Base-by-base conservation (phyloP, 805 yeast species). In the Saccharomycopsis sp. region DNA sequence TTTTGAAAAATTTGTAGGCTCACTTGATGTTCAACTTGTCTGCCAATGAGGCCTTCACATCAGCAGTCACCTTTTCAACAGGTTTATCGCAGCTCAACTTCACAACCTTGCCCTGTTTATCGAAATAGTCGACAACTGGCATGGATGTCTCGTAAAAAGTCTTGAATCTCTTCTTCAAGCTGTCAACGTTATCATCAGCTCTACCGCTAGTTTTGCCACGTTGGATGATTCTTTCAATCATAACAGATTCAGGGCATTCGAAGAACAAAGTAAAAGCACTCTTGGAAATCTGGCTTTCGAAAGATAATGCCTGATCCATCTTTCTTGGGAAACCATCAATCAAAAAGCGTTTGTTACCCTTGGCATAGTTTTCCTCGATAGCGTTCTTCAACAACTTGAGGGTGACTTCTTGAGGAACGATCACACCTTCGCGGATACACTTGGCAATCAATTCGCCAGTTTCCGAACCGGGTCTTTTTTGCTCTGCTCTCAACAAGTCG, bases 261-360 rank as follows among this genome's bases (percentile, higher is more conserved):
- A 83, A 83, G 61, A 79, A 83, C 31, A 83, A 64, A 2, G 83
- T 76, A 61, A 80, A 73, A 19, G 75, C 67, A 48, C 84, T 80
- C 59, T 69, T 80, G 53, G 77, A 92, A 52, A 77, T 68, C 56
- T 75, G 66, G 30, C 81, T 75, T 63, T 89, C 97, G 58, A 89
- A 89, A n/a, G 89, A 82, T 30, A 81, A 45, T 0, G 97, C 97
- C 66, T 89, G 98, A 62, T 92, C 97, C 96, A 92, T 89, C 59
- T 88, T 86, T 59, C 97, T 75, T 36, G 98, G 98, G 72, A 92
- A 89, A 0, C 98, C 98, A 59, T 89, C 98, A 39, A 89, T 77
- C 53, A 89, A 65, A 59, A 88, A 89, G 51, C 75, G 75, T 18
- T 62, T 62, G 8, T 68, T 67, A 12, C 82, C 80, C n/a, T 66